These are phyloP conservation scores for Colletotrichum higginsianum DNA, from an alignment of 2,329 filamentous ascomycete genomes.

Conservation along the genomic window DNA sequence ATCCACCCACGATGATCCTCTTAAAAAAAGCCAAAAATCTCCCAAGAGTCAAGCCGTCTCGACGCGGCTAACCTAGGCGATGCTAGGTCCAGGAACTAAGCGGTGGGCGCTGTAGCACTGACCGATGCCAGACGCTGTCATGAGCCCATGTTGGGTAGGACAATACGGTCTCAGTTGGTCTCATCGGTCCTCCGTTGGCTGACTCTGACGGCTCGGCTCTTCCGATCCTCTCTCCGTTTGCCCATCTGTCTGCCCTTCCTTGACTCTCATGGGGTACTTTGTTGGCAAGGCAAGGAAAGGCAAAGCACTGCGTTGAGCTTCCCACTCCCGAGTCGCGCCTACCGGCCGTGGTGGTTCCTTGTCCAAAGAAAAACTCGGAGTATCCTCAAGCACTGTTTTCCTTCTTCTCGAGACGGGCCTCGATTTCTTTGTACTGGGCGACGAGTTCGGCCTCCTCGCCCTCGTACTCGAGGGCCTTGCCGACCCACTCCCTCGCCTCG, in stretches of 20 bases:
- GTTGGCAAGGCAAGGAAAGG: background rate
- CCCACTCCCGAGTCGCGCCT: too few relatives aligned
- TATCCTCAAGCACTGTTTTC: slow-evolving; percentile 46
- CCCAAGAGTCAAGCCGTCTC: background rate
- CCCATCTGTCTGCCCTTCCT: background rate
- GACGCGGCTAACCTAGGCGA: too few relatives aligned
- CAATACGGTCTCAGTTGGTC: background rate
- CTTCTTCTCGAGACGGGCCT: slow-evolving; percentile 60
- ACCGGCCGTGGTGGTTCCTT: too few relatives aligned
- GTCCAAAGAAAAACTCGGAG: too few relatives aligned
- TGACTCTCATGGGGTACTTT: slow-evolving; percentile 6
- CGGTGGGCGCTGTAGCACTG: background rate
- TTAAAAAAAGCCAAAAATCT: background rate
- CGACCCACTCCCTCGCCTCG: slow-evolving; percentile 86
- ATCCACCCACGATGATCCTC: background rate
- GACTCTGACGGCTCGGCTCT: background rate
- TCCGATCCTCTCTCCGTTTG: background rate
- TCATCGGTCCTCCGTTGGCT: background rate
- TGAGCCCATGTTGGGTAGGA: background rate
- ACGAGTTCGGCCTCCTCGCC: slow-evolving; percentile 77
- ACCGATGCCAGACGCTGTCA: background rate
- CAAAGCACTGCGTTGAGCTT: background rate
- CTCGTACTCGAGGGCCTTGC: slow-evolving; percentile 85
- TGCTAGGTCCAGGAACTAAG: background rate
- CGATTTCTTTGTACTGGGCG: slow-evolving; percentile 75